A percentile compares a stretch with the other conserved stretches of the same genome.
Evolutionary conservation across 2,329 filamentous ascomycete species (phyloP).

Genomic region (Fusarium verticillioides): DNA sequence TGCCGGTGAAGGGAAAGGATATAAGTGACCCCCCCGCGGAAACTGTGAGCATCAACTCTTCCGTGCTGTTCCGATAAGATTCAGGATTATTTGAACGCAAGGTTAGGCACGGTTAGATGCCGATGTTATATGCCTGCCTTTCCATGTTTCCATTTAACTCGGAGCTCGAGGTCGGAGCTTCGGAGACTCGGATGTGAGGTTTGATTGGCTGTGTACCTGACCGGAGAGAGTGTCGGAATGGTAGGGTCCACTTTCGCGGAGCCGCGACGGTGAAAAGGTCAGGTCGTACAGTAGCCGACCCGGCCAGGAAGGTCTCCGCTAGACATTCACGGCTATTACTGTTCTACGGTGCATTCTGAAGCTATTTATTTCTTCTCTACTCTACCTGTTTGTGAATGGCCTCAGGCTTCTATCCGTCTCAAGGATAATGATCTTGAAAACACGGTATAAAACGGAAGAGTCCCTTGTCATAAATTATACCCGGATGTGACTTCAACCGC

Average conservation of each 20-base stretch:
- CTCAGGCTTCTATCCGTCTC: too few relatives aligned
- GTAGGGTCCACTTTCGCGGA: conserved; percentile 28
- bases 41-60: neutral
- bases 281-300: conserved; percentile 1
- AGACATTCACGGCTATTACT: neutral
- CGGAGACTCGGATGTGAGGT: conserved; percentile 36
- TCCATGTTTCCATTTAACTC: conserved; percentile 33
- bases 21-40: conserved; percentile 2
- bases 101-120: conserved; percentile 1
- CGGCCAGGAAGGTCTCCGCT: conserved; percentile 2
- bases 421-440: neutral
- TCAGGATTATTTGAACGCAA: neutral
- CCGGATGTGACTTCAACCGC: neutral
- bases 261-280: conserved; percentile 21
- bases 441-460: conserved; percentile 1
- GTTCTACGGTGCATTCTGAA: neutral
- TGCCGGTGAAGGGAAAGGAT: neutral
- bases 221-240: neutral
- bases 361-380: neutral
- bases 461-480: neutral
- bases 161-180: conserved; percentile 39
- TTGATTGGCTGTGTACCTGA: conserved; percentile 5
- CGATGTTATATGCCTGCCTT: conserved; percentile 21
- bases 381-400: neutral
- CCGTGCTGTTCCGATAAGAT: conserved; percentile 20